These are phyloP conservation scores for Geranium incanum DNA, from an alignment of 441 rosid genomes.

Conservation along the genomic window DNA sequence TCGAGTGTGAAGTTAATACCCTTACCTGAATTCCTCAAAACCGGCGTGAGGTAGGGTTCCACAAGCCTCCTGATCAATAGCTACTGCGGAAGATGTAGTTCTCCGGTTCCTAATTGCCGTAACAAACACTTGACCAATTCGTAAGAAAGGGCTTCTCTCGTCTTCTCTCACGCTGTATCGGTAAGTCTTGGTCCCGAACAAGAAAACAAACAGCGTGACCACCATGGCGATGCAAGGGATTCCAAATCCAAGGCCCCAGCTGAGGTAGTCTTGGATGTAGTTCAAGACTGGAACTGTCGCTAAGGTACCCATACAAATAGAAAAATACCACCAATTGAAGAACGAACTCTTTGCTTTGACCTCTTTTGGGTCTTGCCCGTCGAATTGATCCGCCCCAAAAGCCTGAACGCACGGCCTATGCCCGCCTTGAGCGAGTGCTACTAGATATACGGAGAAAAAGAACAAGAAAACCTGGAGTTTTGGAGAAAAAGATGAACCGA, in stretches of 20 bases:
- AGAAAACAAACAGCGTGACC: constrained; percentile 38
- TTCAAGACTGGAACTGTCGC: constrained; percentile 26
- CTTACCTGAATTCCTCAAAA: constrained; percentile 36
- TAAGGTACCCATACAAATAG: constrained; percentile 32
- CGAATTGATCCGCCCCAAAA: constrained; percentile 77
- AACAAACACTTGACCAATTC: constrained; percentile 46
- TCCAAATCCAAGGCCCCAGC: constrained; percentile 68
- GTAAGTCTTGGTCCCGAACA: constrained; percentile 49
- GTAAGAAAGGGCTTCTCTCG: constrained; percentile 37
- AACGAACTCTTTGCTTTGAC: constrained; percentile 47
- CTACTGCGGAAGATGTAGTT: constrained; percentile 28
- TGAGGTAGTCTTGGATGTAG: constrained; percentile 64
- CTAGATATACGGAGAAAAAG: constrained; percentile 52
- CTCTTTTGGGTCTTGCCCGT: constrained; percentile 43
- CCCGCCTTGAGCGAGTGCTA: constrained; percentile 65
- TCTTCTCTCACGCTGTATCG: constrained; percentile 32
- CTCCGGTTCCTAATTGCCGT: constrained; percentile 39
- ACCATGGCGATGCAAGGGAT: constrained; percentile 52
- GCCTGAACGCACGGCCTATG: constrained; percentile 77
- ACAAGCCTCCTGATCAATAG: constrained; percentile 35
- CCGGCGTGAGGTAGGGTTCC: constrained; percentile 22
- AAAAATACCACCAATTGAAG: constrained; percentile 69
- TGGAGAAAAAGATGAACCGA: constrained; percentile 24
- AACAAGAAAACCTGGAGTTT: constrained; percentile 37
- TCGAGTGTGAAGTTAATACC: constrained; percentile 10